Evolutionary conservation across 208 protist genomes (phyloP), one percentile per base, ranked within the genome.

Genomic region (Leptomonas seymouri): DNA sequence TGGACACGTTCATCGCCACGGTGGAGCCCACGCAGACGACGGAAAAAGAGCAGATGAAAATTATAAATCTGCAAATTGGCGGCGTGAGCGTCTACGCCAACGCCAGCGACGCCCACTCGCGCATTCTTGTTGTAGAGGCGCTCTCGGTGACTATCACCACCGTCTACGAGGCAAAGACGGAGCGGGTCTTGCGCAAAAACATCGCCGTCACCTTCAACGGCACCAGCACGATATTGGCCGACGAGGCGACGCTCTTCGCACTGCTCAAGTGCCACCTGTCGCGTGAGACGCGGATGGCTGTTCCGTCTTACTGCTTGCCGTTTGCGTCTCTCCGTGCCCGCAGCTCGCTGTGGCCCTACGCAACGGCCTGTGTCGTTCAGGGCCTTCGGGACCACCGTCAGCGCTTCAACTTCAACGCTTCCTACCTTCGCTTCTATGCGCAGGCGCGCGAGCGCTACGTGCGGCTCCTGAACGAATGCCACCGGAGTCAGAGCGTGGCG

Each of bases 331-430:
- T 93, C 14, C 81, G 80, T 23, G 54, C 50, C 0, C 63, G 67
- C n/a, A 45, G 53, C 11, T 91, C 87, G 16, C 71, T 82, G 11
- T 95, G 90, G 87, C 60, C 63, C 15, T 93, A 91, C 74, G 77
- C 74, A 8, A 70, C 50, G 36, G 63, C 61, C 53, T 90, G 81
- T 67, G 76, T 90, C 16, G 7, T 93, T 16, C 71, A 79, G 36
- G 61, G 82, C 23, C 46, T 93, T 27, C 83, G 78, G 14, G 84
- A 95, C 50, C 67, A 78, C 58, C 64, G 71, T 28, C 69, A 79
- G 58, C 83, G 87, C 14, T 93, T 84, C 76, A 95, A 95, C 78
- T 87, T 83, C 74, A 95, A 86, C 60, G 68, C 74, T 0, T 89
- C 87, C 20, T 81, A 95, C 53, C 46, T 95, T 6, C 68, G 81